Base-by-base conservation (phyloP, 495 filamentous ascomycete genomes). In the Choiromyces venosus region DNA sequence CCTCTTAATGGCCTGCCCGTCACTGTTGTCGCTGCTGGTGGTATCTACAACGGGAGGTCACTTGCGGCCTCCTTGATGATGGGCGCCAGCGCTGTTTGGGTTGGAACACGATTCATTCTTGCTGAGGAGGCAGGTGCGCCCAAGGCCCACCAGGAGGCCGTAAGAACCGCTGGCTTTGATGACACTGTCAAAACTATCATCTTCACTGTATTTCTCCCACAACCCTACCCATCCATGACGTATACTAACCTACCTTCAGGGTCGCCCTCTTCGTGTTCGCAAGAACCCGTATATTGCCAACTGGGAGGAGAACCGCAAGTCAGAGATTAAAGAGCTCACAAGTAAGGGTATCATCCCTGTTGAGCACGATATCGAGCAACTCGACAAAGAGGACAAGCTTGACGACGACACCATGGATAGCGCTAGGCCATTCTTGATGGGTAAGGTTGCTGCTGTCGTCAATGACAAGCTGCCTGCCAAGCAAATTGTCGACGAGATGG, bases 131-230 rank as follows among this genome's bases (percentile, higher is more conserved):
- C 95, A 56, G 93, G 95, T 81, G 95, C 95, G 25, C 91, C 95
- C 39, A 89, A 92, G 83, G 91, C 93, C 40, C 95, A 99, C 86
- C 95, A 99, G 85, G 96, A 99, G 86, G 93, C 95, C 69, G 95
- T 99, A 68, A 88, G 90, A 80, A 98, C 95, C 44, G 87, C 94
- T 74, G 88, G 91, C 73, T 97, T 93, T 82, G 92, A 97, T 85
- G 95, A 98, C 83, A 97, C 94, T 77, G 86, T 98, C 79, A 91
- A 92, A 73, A 99, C 95, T 29, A 92, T 97, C 78, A 99, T 99
- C 83, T 99, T 98, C 88, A 99, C 95, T 73, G 89, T 87, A 86
- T 67, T 85, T 79, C 42, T 56, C 46, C 37, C 36, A 35, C 6
- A 5, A 69, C 25, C 44, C 19, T 61, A 5, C 61, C 8, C 36